Conservation (phyloP, 108 stramenopile species). For the Skeletonema menzelii region DNA sequence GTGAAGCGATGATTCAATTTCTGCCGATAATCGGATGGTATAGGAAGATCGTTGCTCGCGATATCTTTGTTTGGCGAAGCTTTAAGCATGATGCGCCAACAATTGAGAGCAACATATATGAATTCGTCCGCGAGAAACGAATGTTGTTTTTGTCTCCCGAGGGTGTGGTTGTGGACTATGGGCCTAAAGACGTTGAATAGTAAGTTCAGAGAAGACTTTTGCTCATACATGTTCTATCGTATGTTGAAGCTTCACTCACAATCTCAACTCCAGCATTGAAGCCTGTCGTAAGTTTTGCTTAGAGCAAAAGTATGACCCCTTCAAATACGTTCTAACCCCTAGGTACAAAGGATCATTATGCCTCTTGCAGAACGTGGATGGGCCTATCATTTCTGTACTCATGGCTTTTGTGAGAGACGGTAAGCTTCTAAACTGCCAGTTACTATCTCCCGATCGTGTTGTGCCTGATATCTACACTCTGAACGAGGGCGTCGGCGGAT, state of each 20-base stretch:
- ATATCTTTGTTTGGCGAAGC: constrained; percentile 51
- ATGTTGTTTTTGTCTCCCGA: constrained; percentile 53
- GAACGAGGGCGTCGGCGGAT: constrained; percentile 36
- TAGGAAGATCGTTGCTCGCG: constrained; percentile 43
- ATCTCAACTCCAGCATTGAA: constrained; percentile 7
- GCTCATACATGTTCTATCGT: background rate
- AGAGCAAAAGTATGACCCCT: constrained; percentile 34
- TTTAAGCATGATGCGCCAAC: constrained; percentile 44
- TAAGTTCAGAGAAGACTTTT: background rate
- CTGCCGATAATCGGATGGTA: constrained; percentile 60
- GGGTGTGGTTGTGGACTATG: constrained; percentile 49
- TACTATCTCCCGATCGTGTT: constrained; percentile 46
- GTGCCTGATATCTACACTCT: constrained; percentile 54
- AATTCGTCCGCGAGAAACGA: constrained; percentile 32
- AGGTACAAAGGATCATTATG: constrained; percentile 51
- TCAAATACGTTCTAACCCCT: constrained; percentile 53
- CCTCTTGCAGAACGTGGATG: constrained; percentile 38
- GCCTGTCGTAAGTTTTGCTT: constrained; percentile 43
- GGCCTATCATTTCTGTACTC: constrained; percentile 43
- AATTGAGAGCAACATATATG: constrained; percentile 35
- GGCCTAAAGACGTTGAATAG: constrained; percentile 35
- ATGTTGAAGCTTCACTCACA: background rate
- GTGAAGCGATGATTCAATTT: constrained; percentile 47
- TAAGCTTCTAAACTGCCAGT: constrained; percentile 44
- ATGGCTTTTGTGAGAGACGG: constrained; percentile 43